Base-by-base conservation (phyloP, 352 stramenopile genomes). In the Globisporangium yorkense region DNA sequence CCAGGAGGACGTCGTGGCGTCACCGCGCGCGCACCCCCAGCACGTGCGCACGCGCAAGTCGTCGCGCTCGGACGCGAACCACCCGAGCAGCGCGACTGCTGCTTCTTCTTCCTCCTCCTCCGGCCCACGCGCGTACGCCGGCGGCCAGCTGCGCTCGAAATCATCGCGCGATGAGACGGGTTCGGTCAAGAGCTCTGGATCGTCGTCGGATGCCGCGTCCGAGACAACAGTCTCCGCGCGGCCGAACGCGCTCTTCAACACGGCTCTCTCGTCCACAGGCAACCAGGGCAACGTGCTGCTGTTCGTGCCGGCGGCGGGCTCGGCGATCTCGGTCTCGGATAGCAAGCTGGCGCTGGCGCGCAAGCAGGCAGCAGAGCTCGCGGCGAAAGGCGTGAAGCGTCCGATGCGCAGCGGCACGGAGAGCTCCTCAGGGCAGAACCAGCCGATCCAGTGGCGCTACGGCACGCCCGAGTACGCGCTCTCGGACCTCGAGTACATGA, bases 401-500 rank as follows among this genome's bases (percentile, higher is more conserved):
- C 81, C 81, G 33, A 63, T 67, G n/a, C 84, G 84, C 27, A 58
- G 77, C 6, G 62, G 65, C n/a, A 69, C 72, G 51, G 61, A 72
- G 9, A 47, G 62, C 31, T 8, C 31, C 57, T 0, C 67, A 49
- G 29, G 62, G 55, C 41, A 41, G 10, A 41, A 16, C 33, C 56
- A 50, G 59, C n/a, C 51, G 21, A 70, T 74, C 16, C 51, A 56
- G 33, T 94, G 84, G 84, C 77, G 81, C 5, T 90, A 88, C 53
- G 84, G 81, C 8, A 31, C 53, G 18, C 84, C 81, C 1, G 72
- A 94, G 57, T 94, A 89, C 56, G 66, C 80, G 33, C 73, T 94
- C 3, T 77, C 74, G n/a, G 84, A 94, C 51, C 68, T 94, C 53
- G 79, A 78, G 39, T 93, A 90, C 56, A 68, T 87, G 16, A 77